A percentile compares a stretch with the other conserved stretches of the same genome.
Conservation (phyloP, 2,329 filamentous ascomycete species). For the Aureobasidium sp. region DNA sequence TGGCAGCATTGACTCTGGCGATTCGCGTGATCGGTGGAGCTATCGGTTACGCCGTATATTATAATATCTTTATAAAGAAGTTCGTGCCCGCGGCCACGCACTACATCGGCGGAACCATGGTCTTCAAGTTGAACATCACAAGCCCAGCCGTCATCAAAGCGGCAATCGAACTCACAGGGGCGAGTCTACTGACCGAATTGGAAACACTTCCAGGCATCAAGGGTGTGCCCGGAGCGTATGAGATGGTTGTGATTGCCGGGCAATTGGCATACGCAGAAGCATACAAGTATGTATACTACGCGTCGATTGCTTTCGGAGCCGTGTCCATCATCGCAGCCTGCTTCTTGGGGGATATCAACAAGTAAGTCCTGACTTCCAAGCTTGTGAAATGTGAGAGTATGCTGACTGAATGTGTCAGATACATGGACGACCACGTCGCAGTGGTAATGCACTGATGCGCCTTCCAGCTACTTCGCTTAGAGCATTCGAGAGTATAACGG, state of each 20-base stretch:
- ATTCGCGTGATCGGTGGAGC: slow-evolving; percentile 62
- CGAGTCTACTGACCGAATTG: slow-evolving; percentile 45
- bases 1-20: slow-evolving; percentile 61
- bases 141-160: slow-evolving; percentile 39
- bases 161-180: slow-evolving; percentile 48
- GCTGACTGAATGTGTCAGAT: no score
- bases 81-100: slow-evolving; percentile 40
- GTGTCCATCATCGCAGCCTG: slow-evolving; percentile 51
- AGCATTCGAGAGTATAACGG: neutral
- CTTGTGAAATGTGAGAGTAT: no score
- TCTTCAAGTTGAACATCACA: slow-evolving; percentile 44
- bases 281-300: slow-evolving; percentile 57
- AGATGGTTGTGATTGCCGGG: slow-evolving; percentile 49
- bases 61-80: slow-evolving; percentile 47
- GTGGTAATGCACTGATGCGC: slow-evolving; percentile 17
- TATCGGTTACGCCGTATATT: slow-evolving; percentile 45
- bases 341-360: slow-evolving; percentile 44
- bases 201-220: slow-evolving; percentile 46
- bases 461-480: neutral
- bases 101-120: slow-evolving; percentile 47
- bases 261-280: slow-evolving; percentile 51
- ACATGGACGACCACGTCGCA: slow-evolving; percentile 23
- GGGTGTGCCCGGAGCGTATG: slow-evolving; percentile 43
- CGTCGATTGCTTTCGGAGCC: slow-evolving; percentile 55
- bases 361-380: slow-evolving; percentile 6